A percentile compares a stretch with the other conserved stretches of the same genome.
Conservation (phyloP, 306 rosid species). For the Cicer arietinum region DNA sequence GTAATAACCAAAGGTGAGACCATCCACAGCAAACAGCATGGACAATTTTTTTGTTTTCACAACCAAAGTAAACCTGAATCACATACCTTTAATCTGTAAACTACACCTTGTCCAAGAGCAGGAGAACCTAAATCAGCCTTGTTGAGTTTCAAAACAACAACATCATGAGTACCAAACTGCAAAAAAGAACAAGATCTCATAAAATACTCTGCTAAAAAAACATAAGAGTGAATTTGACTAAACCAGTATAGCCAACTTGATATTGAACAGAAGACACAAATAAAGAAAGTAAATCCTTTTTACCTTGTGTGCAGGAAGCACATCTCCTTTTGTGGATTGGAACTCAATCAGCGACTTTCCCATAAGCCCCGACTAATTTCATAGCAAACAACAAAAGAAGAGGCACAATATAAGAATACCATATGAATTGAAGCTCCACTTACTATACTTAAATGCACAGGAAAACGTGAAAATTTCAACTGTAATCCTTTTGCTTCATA, state of each 20-base stretch:
- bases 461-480: constrained; percentile 26
- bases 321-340: constrained; percentile 86
- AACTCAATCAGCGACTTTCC: constrained; percentile 91
- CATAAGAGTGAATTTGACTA: not conserved
- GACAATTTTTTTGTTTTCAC: constrained; percentile 7
- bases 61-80: constrained; percentile 27
- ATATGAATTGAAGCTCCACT: constrained; percentile 31
- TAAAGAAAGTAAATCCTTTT: constrained; percentile 38
- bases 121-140: constrained; percentile 93
- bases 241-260: constrained; percentile 2
- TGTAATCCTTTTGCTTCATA: constrained; percentile 7
- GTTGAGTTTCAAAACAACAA: constrained; percentile 89
- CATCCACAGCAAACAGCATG: constrained; percentile 29
- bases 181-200: constrained; percentile 24
- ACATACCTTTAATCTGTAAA: constrained; percentile 86
- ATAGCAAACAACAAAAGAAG: constrained; percentile 35
- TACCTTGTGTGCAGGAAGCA: constrained; percentile 99
- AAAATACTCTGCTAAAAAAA: not conserved
- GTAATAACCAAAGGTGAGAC: constrained; percentile 39
- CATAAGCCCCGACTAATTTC: constrained; percentile 87
- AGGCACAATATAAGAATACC: constrained; percentile 37
- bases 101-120: constrained; percentile 98
- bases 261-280: constrained; percentile 28
- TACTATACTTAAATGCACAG: constrained; percentile 1
- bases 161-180: constrained; percentile 93